phyloP scores from a whole-genome alignment of 1,139 yeast species.

The Nematodospora anomalae region DNA sequence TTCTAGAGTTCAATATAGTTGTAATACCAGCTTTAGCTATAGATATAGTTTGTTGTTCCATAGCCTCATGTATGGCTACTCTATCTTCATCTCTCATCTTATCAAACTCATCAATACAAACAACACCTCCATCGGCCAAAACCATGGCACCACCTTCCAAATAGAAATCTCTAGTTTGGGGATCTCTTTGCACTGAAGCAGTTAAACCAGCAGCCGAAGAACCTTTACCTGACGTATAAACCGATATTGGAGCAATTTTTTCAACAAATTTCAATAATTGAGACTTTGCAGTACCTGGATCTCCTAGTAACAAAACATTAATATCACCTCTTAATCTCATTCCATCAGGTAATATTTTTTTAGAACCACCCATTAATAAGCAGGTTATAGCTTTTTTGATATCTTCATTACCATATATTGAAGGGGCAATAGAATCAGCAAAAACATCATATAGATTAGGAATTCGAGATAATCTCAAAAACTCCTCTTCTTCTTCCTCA shows the following conservation, averaged over 20 bases:
- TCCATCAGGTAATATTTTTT: slow-evolving; percentile 90
- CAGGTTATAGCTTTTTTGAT: slow-evolving; percentile 94
- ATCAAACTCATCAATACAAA: slow-evolving; percentile 98
- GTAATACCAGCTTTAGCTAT: slow-evolving; percentile 99
- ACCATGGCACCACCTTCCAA: slow-evolving; percentile 99
- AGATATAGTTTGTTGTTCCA: slow-evolving; percentile 99
- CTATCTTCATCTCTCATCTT: slow-evolving; percentile 99
- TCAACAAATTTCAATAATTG: slow-evolving; percentile 93
- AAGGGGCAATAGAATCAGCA: slow-evolving; percentile 92
- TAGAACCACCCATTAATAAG: slow-evolving; percentile 90
- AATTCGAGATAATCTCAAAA: slow-evolving; percentile 72
- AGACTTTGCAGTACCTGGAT: slow-evolving; percentile 98
- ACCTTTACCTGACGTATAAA: slow-evolving; percentile 98
- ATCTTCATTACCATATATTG: slow-evolving; percentile 90
- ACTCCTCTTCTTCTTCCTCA: slow-evolving; percentile 93
- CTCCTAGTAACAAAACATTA: slow-evolving; percentile 89
- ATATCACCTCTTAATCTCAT: slow-evolving; percentile 97
- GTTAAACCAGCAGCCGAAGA: slow-evolving; percentile 99
- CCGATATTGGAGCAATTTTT: slow-evolving; percentile 90
- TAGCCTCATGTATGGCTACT: slow-evolving; percentile 98
- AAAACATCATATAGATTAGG: slow-evolving; percentile 84
- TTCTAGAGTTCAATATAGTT: slow-evolving; percentile 90
- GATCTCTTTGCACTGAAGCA: slow-evolving; percentile 94
- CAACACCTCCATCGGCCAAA: slow-evolving; percentile 98
- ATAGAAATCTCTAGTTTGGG: slow-evolving; percentile 84